Evolutionary conservation across 140 eudicot genomes (phyloP).

Genomic region (Anethum foeniculum): DNA sequence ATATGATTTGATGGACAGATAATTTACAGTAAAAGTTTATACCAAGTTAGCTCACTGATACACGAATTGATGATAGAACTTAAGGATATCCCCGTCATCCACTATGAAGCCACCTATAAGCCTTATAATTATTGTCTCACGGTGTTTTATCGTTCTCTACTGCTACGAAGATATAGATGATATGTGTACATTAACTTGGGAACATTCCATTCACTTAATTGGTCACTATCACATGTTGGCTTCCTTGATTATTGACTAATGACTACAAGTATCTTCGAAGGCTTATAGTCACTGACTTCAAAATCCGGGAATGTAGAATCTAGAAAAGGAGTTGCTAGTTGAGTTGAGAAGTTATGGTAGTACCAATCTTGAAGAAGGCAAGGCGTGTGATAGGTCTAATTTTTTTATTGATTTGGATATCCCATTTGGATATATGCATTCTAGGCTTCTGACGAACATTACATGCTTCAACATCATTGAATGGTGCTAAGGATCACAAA

Average conservation of each 20-base stretch:
- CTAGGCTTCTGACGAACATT: neutral
- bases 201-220: neutral
- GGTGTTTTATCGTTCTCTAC: neutral
- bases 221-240: neutral
- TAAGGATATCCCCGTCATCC: neutral
- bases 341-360: neutral
- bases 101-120: neutral
- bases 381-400: neutral
- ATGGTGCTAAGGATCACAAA: neutral
- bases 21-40: too few species aligned
- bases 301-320: neutral
- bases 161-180: neutral
- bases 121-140: neutral
- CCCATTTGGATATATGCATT: neutral
- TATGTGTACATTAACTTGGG: neutral
- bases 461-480: neutral
- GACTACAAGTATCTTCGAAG: neutral
- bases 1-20: too few species aligned
- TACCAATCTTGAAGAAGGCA: neutral
- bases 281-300: neutral
- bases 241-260: neutral
- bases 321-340: neutral
- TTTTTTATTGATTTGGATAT: neutral
- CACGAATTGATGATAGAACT: too few species aligned
- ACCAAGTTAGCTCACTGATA: too few species aligned